These are phyloP conservation scores for Pseudogymnoascus sp. DNA, from an alignment of 2,329 filamentous ascomycete species.

Conservation along the genomic window DNA sequence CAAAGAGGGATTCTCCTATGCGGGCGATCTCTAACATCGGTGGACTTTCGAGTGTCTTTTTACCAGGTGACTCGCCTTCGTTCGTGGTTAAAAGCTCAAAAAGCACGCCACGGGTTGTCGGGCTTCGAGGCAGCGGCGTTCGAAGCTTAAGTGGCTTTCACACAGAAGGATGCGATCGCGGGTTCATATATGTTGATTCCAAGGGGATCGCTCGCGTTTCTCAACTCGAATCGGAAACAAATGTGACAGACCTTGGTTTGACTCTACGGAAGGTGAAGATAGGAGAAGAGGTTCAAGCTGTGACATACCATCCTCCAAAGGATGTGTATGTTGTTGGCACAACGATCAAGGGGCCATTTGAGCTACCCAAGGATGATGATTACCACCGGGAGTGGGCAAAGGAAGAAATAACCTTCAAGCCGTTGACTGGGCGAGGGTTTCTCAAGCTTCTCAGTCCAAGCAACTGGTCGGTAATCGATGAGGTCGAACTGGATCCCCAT, in stretches of 20 bases:
- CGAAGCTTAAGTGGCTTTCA: constrained; percentile 69
- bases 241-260: constrained; percentile 68
- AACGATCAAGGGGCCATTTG: constrained; percentile 60
- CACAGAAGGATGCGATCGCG: constrained; percentile 66
- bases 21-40: constrained; percentile 50
- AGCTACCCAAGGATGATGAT: constrained; percentile 78
- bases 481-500: constrained; percentile 60
- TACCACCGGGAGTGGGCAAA: constrained; percentile 69
- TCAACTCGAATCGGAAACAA: constrained; percentile 58
- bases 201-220: constrained; percentile 66
- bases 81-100: constrained; percentile 79
- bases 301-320: constrained; percentile 70
- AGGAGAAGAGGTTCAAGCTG: constrained; percentile 58
- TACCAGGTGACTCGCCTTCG: constrained; percentile 69
- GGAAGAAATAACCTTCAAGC: constrained; percentile 56
- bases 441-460: constrained; percentile 72
- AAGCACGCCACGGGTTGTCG: constrained; percentile 66
- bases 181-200: constrained; percentile 74
- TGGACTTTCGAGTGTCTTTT: constrained; percentile 73
- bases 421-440: constrained; percentile 61
- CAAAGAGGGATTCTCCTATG: constrained; percentile 34
- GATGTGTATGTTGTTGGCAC: constrained; percentile 72
- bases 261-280: constrained; percentile 64
- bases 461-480: constrained; percentile 73
- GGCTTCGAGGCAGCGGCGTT: constrained; percentile 59